Evolutionary conservation across 805 yeast genomes (phyloP), one percentile per base, ranked within the genome.

Genomic region (Wickerhamomyces ciferrii): DNA sequence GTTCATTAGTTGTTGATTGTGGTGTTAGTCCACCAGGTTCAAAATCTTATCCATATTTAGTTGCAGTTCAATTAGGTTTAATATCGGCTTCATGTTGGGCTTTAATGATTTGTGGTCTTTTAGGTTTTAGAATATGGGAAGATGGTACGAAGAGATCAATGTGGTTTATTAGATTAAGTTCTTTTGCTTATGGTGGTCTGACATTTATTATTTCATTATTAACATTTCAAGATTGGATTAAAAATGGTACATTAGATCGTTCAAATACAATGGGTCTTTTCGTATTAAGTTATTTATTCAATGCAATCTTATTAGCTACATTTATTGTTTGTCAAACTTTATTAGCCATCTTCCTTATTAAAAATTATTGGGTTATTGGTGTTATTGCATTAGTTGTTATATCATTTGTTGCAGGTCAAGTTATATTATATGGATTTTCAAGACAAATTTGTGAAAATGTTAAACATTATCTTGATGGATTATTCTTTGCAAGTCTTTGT

Each of bases 1-100:
- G 83, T 50, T 75, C 91, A 2, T 70, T 92, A 42, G 76, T 92
- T 20, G 95, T 89, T 5, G 96, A 92, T 59, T 83, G 95, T 53
- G 98, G 98, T 18, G 97, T 92, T 1, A 76, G 87, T 13, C 96
- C 98, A 1, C 94, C 96, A 1, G 85, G 91, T 2, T 78, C 94
- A 2, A 59, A 60, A 2, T 71, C 88, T 4, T 92, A 81, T 60
- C 85, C 88, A 1, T 90, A 85, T 62, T 86, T 91, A 62, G 97
- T 88, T 5, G 81, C 94, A 14, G 71, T 83, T 7, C 97, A 92
- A 62, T 62, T 84, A 20, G 96, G 92, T 0, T 57, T 87, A 18
- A 75, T 85, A 0, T 81, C 90, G 13, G 83, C 87, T 0, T 75
- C 83, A 31, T 86, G 96, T 59, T 72, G 83, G 71, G 66, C 85